Base-by-base conservation (phyloP, 192 early-diverging fungal genomes). In the Cladochytrium replicatum region DNA sequence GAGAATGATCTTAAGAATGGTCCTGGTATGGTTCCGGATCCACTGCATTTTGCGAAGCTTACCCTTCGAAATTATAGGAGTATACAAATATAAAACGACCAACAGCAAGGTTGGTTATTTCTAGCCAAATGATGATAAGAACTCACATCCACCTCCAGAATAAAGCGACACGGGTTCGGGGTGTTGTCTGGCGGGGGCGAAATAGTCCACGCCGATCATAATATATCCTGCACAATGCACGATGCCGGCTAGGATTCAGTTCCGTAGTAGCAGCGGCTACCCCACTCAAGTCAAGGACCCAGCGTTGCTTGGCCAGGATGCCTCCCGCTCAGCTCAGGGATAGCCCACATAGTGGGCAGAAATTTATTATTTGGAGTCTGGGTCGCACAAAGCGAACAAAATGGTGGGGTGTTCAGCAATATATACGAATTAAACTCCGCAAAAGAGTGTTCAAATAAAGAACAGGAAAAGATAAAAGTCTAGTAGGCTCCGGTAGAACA, bases 161-260 rank as follows among this genome's bases (percentile, higher is more conserved):
- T 46, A 53, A 42, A 4, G 75, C 67, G 9, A 50, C 32, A 3
- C 75, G 70, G 60, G 60, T 60, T 3, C 46, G 65, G n/a, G 72
- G 72, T 1, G 25, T 50, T 75, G 4, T 43, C 43, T 27, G 69
- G 72, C 2, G 46, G 43, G 2, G 72, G 66, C 30, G 60, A 61
- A 26, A 64, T 78, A 30, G 53, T 66, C 9, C 72, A 78, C 48
- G 64, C 63, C 0, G 75, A 78, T 49, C 75, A 78, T 29, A 64
- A 58, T 44, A 55, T 78, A 7, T 39, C 41, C 8, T 69, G 71
- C 4, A 32, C 56, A 4, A 66, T 66, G 59, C 48, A 57, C 9
- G n/a, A 29, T 67, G 13, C 73, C 73, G 2, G 68, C 61, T 6
- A 60, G 60, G 39, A 56, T 75, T 38, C 51, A 43, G 9, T 75